Conservation (phyloP, 495 filamentous ascomycete genomes). For the Trypethelium eluteriae region DNA sequence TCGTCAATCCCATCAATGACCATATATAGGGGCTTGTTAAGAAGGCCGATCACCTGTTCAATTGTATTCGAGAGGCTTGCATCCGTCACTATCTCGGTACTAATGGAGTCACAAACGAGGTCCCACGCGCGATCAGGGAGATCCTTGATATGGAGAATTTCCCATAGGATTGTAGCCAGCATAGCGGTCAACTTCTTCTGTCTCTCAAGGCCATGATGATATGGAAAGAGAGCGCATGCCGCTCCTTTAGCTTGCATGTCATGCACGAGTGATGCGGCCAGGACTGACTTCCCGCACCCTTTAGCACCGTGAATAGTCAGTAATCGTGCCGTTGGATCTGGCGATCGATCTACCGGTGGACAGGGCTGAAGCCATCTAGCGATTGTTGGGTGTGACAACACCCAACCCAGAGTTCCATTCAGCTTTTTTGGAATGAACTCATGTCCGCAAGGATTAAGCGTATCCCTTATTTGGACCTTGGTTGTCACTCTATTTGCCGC, state of each 20-base stretch:
- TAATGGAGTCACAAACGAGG: not conserved
- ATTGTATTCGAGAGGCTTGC: not conserved
- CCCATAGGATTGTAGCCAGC: not conserved
- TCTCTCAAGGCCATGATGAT: not conserved
- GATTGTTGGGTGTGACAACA: not conserved
- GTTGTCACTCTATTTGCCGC: not conserved
- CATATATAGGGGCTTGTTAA: not conserved
- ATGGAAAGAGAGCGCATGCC: not conserved
- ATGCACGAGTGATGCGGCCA: not conserved
- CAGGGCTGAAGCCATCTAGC: not conserved
- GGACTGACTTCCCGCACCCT: not conserved
- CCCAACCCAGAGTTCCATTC: not conserved
- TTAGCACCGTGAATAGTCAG: not conserved
- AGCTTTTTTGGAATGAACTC: not conserved
- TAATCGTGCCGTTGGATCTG: not conserved
- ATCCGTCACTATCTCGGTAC: not conserved
- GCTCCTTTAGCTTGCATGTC: not conserved
- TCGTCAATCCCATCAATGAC: conserved; percentile 6
- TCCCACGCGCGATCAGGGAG: not conserved
- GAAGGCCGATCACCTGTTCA: not conserved
- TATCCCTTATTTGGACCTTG: not conserved
- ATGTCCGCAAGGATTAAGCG: conserved; percentile 5
- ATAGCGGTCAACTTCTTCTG: not conserved
- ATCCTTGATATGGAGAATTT: not conserved
- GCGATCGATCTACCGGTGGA: not conserved